Conservation (phyloP, 78 protist genomes). For the Cavenderia fasciculata region DNA sequence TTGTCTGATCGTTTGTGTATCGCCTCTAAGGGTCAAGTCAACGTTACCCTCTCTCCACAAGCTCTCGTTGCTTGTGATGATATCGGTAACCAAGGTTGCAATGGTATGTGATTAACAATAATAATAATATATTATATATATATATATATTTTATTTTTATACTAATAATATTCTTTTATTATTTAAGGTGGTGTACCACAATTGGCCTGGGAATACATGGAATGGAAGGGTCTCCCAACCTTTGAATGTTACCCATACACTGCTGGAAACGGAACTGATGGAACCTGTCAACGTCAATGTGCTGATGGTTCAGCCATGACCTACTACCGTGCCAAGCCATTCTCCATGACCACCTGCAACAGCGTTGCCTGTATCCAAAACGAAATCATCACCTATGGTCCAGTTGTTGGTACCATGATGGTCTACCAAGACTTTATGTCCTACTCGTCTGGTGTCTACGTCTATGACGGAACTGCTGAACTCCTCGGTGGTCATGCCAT, state of each 20-base stretch:
- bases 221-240: slow-evolving; percentile 58
- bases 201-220: slow-evolving; percentile 37
- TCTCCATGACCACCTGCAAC: slow-evolving; percentile 28
- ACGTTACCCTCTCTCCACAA: slow-evolving; percentile 71
- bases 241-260: slow-evolving; percentile 74
- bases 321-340: slow-evolving; percentile 26
- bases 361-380: slow-evolving; percentile 42
- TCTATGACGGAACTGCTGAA: background rate
- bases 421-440: slow-evolving; percentile 78
- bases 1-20: slow-evolving; percentile 73
- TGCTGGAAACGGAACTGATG: slow-evolving; percentile 66
- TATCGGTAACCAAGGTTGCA: slow-evolving; percentile 70
- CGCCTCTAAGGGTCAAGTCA: slow-evolving; percentile 36
- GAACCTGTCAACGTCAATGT: slow-evolving; percentile 38
- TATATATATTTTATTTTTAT: too few relatives aligned
- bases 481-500: slow-evolving; percentile 79
- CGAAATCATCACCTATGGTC: slow-evolving; percentile 23
- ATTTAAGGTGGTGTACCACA: slow-evolving; percentile 67
- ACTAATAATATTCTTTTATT: too few relatives aligned
- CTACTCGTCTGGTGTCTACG: slow-evolving; percentile 81
- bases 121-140: too few relatives aligned
- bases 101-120: background rate
- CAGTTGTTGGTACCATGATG: slow-evolving; percentile 66
- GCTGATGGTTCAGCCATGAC: slow-evolving; percentile 4
- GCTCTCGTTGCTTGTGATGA: slow-evolving; percentile 44